A percentile compares a stretch with the other conserved stretches of the same genome.
phyloP scores from a whole-genome alignment of 805 yeast genomes.

The Candida lessepsii region DNA sequence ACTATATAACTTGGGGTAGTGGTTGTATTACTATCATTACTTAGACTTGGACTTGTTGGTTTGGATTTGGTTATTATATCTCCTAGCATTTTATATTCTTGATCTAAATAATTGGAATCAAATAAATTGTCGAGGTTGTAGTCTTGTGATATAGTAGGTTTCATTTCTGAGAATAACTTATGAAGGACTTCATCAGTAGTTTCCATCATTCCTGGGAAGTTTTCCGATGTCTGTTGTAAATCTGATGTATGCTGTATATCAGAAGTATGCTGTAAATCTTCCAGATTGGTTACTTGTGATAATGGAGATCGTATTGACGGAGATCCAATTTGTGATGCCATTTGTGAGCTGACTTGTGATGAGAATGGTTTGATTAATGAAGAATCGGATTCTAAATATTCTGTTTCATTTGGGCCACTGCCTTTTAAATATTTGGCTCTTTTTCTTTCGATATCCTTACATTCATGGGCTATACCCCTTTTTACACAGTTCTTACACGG shows the following conservation, averaged over 20 bases:
- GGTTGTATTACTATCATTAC: neutral
- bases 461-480: slow-evolving; percentile 52
- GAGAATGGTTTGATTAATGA: neutral
- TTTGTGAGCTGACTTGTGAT: slow-evolving; percentile 1
- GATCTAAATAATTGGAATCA: slow-evolving; percentile 48
- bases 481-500: slow-evolving; percentile 74
- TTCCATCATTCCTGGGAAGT: slow-evolving; percentile 18
- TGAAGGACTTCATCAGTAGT: slow-evolving; percentile 30
- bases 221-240: too few relatives aligned
- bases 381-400: neutral
- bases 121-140: slow-evolving; percentile 20
- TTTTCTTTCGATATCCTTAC: slow-evolving; percentile 60
- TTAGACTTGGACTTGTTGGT: slow-evolving; percentile 35
- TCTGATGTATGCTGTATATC: too few relatives aligned
- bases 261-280: too few relatives aligned
- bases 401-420: neutral
- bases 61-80: slow-evolving; percentile 44
- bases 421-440: slow-evolving; percentile 40
- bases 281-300: slow-evolving; percentile 1
- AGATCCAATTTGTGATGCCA: neutral
- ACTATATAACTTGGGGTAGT: slow-evolving; percentile 8
- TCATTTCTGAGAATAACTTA: slow-evolving; percentile 20
- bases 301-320: slow-evolving; percentile 3
- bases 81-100: slow-evolving; percentile 51
- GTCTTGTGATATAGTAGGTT: slow-evolving; percentile 12